Evolutionary conservation across 805 yeast species (phyloP).

Genomic region (Saccharomycopsis sp.): DNA sequence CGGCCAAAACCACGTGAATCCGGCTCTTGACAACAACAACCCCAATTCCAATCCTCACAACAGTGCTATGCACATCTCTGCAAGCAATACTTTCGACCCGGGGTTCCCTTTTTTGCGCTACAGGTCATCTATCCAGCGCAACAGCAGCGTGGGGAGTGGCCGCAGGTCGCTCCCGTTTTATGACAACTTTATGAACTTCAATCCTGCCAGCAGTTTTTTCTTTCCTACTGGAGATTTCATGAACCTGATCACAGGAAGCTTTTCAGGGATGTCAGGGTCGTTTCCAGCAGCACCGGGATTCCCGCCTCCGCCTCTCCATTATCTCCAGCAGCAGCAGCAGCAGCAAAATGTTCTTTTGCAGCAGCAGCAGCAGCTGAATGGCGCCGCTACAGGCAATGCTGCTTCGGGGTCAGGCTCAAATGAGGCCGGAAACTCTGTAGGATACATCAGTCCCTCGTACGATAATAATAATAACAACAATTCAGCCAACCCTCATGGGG

Average conservation of each 20-base stretch:
- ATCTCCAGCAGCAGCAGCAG: slow-evolving; percentile 24
- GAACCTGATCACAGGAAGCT: slow-evolving; percentile 4
- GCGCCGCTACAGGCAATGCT: background rate
- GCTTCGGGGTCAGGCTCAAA: background rate
- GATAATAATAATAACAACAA: background rate
- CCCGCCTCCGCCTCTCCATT: slow-evolving; percentile 15
- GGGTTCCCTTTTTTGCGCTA: slow-evolving; percentile 5
- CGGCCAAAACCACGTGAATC: no score
- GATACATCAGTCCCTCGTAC: background rate
- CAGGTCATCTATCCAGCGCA: slow-evolving; percentile 10
- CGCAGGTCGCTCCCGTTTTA: slow-evolving; percentile 15
- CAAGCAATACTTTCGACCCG: background rate
- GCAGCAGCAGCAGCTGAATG: slow-evolving; percentile 1
- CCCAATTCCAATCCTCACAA: background rate
- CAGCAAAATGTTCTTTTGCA: slow-evolving; percentile 21
- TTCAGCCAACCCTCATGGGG: background rate
- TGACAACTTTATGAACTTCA: slow-evolving; percentile 10
- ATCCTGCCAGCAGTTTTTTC: slow-evolving; percentile 6
- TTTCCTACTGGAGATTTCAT: slow-evolving; percentile 5
- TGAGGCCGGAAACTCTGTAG: background rate
- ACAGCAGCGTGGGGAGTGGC: slow-evolving; percentile 10
- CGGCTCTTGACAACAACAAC: background rate
- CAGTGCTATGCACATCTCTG: background rate
- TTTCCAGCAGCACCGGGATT: slow-evolving; percentile 7
- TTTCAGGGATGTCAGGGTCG: slow-evolving; percentile 1